phyloP scores from a whole-genome alignment of 805 yeast genomes.

The Zygotorulaspora chibaensis region DNA sequence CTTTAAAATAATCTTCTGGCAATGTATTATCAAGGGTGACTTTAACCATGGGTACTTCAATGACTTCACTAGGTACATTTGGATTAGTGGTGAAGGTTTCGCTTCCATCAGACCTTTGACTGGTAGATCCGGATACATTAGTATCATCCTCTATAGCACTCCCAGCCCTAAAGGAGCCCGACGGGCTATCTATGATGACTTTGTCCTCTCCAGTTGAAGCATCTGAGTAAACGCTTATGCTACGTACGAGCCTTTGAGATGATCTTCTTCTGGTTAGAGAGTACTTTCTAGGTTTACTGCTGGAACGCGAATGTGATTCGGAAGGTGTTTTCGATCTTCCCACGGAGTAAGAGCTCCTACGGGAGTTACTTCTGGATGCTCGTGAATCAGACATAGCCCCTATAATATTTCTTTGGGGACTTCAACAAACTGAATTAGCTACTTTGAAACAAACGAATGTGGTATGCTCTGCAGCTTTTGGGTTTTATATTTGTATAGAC shows the following conservation, averaged over 20 bases:
- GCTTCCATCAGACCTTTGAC: slow-evolving; percentile 8
- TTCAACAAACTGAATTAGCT: neutral
- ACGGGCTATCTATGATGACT: slow-evolving; percentile 2
- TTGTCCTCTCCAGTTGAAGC: slow-evolving; percentile 11
- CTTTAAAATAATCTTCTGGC: slow-evolving; percentile 80
- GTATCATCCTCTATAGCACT: slow-evolving; percentile 8
- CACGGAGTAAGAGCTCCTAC: slow-evolving; percentile 10
- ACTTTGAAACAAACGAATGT: neutral
- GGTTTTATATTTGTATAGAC: neutral
- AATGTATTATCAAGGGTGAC: slow-evolving; percentile 68
- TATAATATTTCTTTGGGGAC: neutral
- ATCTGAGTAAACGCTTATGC: slow-evolving; percentile 28
- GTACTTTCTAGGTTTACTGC: slow-evolving; percentile 36
- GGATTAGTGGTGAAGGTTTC: neutral
- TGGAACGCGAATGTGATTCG: slow-evolving; percentile 39
- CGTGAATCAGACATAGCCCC: slow-evolving; percentile 11
- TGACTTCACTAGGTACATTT: slow-evolving; percentile 14
- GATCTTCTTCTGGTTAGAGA: slow-evolving; percentile 26
- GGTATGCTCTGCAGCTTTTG: no score
- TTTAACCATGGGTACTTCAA: slow-evolving; percentile 46
- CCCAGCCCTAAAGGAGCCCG: slow-evolving; percentile 6
- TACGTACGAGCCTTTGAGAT: slow-evolving; percentile 29
- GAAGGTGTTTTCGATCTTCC: slow-evolving; percentile 20
- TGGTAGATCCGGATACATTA: slow-evolving; percentile 3
- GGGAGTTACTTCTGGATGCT: slow-evolving; percentile 10